Conservation (phyloP, 225 moss, liverwort and hornwort species). For the Asterella californica region DNA sequence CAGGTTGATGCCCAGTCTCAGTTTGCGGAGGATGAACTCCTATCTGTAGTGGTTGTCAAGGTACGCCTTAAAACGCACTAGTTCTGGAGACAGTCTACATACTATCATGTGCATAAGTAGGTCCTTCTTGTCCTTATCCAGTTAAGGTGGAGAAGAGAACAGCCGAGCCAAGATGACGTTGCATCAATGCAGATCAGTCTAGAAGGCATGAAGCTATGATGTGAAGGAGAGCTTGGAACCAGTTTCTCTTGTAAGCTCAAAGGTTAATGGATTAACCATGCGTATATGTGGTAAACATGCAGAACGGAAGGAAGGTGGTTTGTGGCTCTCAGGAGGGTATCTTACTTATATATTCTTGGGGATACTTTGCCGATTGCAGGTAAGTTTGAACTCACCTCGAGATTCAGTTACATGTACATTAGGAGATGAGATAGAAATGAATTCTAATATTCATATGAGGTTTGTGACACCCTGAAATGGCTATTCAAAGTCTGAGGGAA, state of each 20-base stretch:
- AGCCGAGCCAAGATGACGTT: neutral
- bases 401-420: neutral
- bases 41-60: constrained; percentile 86
- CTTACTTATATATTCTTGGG: constrained; percentile 85
- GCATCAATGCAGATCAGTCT: neutral
- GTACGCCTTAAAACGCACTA: constrained; percentile 14
- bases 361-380: constrained; percentile 88
- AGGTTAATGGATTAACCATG: neutral
- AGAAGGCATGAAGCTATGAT: neutral
- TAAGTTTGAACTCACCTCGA: neutral
- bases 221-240: neutral
- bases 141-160: neutral
- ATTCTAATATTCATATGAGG: neutral
- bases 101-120: neutral
- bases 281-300: constrained; percentile 9
- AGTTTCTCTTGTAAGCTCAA: neutral
- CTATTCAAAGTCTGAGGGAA: neutral
- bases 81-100: neutral
- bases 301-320: constrained; percentile 77
- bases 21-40: constrained; percentile 89
- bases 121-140: neutral
- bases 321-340: constrained; percentile 92
- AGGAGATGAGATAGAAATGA: neutral
- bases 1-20: constrained; percentile 69
- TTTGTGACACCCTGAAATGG: neutral